These are phyloP conservation scores for Hordeum pubiflorum DNA, from an alignment of 202 grass and related monocot genomes.

Conservation along the genomic window DNA sequence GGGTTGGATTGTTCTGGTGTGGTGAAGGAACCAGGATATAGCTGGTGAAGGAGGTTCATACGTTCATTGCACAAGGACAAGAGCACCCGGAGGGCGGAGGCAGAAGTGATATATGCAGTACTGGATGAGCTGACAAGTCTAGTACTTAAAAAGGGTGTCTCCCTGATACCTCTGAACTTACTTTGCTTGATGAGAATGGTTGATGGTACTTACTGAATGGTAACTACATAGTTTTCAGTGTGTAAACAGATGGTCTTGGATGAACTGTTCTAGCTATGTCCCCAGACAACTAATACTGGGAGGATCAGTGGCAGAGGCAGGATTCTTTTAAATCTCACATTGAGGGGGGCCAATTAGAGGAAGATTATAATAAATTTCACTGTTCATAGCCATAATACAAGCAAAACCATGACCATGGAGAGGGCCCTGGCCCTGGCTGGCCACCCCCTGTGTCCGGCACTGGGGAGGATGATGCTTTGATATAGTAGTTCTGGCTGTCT, in stretches of 20 bases:
- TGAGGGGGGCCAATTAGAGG: no score
- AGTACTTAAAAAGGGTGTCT: slow-evolving; percentile 39
- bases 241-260: not conserved
- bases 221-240: not conserved
- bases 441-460: no score
- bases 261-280: not conserved
- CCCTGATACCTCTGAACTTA: slow-evolving; percentile 27
- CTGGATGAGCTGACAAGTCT: slow-evolving; percentile 37
- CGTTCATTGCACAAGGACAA: slow-evolving; percentile 41
- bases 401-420: no score
- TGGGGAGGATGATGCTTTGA: not conserved
- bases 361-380: no score
- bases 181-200: slow-evolving; percentile 14
- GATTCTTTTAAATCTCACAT: no score
- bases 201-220: slow-evolving; percentile 13
- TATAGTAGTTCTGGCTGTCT: not conserved
- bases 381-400: no score
- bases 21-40: slow-evolving; percentile 68
- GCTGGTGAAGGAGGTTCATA: slow-evolving; percentile 57
- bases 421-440: no score
- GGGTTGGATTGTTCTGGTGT: slow-evolving; percentile 34
- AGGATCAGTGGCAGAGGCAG: not conserved
- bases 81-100: slow-evolving; percentile 31
- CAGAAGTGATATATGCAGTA: slow-evolving; percentile 42
- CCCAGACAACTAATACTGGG: not conserved